Percentiles rank a stretch among this genome's conserved stretches.
phyloP scores from a whole-genome alignment of 306 rosid genomes.

The Hippophae tibetana region DNA sequence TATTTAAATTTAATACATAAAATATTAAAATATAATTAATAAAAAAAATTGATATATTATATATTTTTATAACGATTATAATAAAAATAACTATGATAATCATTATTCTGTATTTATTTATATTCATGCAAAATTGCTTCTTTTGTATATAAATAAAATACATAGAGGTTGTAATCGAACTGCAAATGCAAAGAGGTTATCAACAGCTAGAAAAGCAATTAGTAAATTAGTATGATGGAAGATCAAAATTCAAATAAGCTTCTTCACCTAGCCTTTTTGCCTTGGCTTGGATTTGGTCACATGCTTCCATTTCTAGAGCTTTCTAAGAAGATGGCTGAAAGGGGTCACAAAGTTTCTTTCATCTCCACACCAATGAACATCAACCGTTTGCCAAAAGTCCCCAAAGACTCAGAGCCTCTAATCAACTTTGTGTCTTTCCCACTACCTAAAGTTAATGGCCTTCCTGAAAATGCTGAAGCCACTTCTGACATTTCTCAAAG shows the following conservation, averaged over 20 bases:
- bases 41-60: too few relatives aligned
- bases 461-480: constrained; percentile 40
- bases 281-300: constrained; percentile 55
- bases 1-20: too few relatives aligned
- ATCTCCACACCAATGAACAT: constrained; percentile 52
- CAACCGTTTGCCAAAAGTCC: constrained; percentile 38
- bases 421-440: constrained; percentile 31
- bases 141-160: too few relatives aligned
- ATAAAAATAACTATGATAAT: too few relatives aligned
- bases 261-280: constrained; percentile 42
- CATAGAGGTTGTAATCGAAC: too few relatives aligned
- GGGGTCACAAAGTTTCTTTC: constrained; percentile 42
- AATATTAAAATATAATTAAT: too few relatives aligned
- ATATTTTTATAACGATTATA: too few relatives aligned
- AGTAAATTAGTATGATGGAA: background rate
- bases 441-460: constrained; percentile 17
- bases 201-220: too few relatives aligned
- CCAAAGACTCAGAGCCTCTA: constrained; percentile 13
- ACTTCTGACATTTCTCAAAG: constrained; percentile 30
- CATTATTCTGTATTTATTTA: too few relatives aligned
- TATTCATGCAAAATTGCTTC: too few relatives aligned
- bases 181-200: too few relatives aligned
- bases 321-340: constrained; percentile 36
- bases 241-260: constrained; percentile 1
- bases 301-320: constrained; percentile 41